phyloP scores from a whole-genome alignment of 495 filamentous ascomycete species.

The Neurospora sp. region DNA sequence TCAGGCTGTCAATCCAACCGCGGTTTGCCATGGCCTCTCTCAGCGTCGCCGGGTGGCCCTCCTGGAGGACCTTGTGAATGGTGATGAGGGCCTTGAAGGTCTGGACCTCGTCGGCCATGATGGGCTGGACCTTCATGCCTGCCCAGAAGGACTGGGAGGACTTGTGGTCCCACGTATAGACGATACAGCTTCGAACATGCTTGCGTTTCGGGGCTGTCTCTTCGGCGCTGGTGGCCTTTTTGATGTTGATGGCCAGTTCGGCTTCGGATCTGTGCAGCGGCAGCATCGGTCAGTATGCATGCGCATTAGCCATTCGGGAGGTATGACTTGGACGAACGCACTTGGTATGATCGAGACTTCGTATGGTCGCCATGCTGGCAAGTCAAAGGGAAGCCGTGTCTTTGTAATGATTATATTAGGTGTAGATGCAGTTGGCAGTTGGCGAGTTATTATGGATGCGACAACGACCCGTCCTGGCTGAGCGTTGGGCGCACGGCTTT shows the following conservation, averaged over 20 bases:
- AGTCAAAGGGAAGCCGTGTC: not conserved
- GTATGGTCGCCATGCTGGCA: constrained; percentile 34
- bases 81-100: constrained; percentile 90
- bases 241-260: constrained; percentile 89
- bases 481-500: not conserved
- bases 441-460: not conserved
- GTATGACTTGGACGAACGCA: constrained; percentile 11
- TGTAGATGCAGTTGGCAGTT: not conserved
- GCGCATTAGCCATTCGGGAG: not conserved
- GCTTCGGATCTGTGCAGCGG: constrained; percentile 62
- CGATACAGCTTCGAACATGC: constrained; percentile 95
- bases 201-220: constrained; percentile 96
- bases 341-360: constrained; percentile 40
- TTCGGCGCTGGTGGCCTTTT: constrained; percentile 91
- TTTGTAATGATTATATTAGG: not conserved
- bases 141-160: constrained; percentile 93
- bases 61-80: constrained; percentile 92
- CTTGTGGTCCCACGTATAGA: constrained; percentile 99
- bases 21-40: constrained; percentile 82
- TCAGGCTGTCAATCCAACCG: constrained; percentile 88
- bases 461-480: not conserved
- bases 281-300: constrained; percentile 14
- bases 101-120: constrained; percentile 90
- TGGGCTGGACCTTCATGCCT: constrained; percentile 98
- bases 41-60: constrained; percentile 81